Percentiles rank a stretch among this genome's conserved stretches.
Evolutionary conservation across 805 yeast species (phyloP).

Genomic region (Saccharomycopsis javanensis): DNA sequence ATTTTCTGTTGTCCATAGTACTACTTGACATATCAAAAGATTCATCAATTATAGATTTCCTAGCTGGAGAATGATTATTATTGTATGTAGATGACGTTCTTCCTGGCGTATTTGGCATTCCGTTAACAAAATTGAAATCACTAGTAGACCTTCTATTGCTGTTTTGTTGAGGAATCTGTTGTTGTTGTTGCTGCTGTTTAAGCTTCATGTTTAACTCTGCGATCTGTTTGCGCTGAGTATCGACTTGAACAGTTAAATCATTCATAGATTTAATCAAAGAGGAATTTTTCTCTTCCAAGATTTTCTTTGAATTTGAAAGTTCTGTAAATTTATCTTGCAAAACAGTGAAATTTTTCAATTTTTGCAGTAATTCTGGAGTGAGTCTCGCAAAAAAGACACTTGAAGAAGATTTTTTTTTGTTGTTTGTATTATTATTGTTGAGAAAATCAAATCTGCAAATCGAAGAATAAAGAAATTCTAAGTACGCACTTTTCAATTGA

Average conservation of each 20-base stretch:
- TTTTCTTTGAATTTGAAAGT: slow-evolving; percentile 12
- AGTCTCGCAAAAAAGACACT: slow-evolving; percentile 28
- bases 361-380: slow-evolving; percentile 23
- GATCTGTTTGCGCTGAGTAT: slow-evolving; percentile 10
- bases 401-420: slow-evolving; percentile 26
- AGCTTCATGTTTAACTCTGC: slow-evolving; percentile 20
- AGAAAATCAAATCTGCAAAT: slow-evolving; percentile 52
- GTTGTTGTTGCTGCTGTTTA: slow-evolving; percentile 22
- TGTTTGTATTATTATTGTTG: slow-evolving; percentile 17
- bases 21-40: background rate
- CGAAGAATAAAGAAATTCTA: slow-evolving; percentile 77
- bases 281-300: slow-evolving; percentile 15
- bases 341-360: background rate
- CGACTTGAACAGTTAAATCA: slow-evolving; percentile 18
- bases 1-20: slow-evolving; percentile 7
- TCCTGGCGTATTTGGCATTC: background rate
- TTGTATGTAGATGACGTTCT: background rate
- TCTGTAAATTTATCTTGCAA: slow-evolving; percentile 4
- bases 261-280: slow-evolving; percentile 17
- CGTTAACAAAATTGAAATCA: slow-evolving; percentile 1
- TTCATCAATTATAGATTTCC: slow-evolving; percentile 5
- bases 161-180: background rate
- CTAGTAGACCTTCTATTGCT: background rate
- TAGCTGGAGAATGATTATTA: slow-evolving; percentile 11
- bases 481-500: slow-evolving; percentile 78